Evolutionary conservation across 352 stramenopile genomes (phyloP), one percentile per base, ranked within the genome.

Genomic region (Phytophthora kernoviae): DNA sequence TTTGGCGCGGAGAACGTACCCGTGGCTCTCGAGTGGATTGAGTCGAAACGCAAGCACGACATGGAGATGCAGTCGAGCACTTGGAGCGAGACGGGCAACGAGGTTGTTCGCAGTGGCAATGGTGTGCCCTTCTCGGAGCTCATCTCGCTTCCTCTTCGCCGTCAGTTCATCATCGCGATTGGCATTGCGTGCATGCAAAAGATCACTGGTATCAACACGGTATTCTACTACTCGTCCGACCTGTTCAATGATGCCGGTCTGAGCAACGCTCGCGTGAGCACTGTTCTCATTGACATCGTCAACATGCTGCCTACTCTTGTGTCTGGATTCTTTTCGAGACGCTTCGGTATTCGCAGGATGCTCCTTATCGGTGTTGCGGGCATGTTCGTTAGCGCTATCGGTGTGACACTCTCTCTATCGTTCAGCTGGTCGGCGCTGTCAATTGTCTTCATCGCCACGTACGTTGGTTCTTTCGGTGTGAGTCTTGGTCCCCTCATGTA

Each of bases 201-300:
- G 45, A 65, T 87, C 66, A 70, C 65, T 15, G 77, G 77, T 47
- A 82, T 87, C 71, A 84, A 84, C 60, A 75, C 74, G n/a, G 58
- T 83, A 11, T 79, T 81, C 56, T 79, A 75, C 62, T 83, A 87
- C 74, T 87, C 77, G 40, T 81, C 71, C 6, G 59, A 69, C 24
- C 61, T 83, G 24, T 80, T 83, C 36, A 62, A n/a, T 3, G 58
- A 67, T 20, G 70, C 70, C 15, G 74, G 74, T 44, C 48, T 83
- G n/a, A 56, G 22, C 7, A 72, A 83, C 37, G 62, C 52, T 21
- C 74, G 71, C 32, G 26, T 77, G 10, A 74, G 64, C 18, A 70
- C 62, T 2, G 39, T 79, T 11, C 45, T 79, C 12, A 74, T 83
- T 49, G 63, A 76, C 51, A 68, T 73, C 10, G 61, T 79, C 0